Base-by-base conservation (phyloP, 257 asterid genomes). In the Oldenlandia corymbosa region DNA sequence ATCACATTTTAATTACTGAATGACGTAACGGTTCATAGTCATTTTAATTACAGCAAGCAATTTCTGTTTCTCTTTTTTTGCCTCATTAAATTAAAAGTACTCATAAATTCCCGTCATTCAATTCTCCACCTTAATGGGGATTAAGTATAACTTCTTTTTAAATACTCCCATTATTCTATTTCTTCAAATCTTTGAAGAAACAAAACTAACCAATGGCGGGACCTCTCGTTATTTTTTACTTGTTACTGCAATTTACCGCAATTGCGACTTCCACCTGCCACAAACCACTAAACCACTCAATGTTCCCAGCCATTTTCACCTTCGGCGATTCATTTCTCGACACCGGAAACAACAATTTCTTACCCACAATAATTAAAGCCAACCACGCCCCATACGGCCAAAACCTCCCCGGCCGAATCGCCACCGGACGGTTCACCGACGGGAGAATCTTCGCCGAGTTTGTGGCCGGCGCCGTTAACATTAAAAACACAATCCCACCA, bases 371-470 rank as follows among this genome's bases (percentile, higher is more conserved):
- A 8, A 31, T 73, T 39, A 69, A 68, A 73, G 74, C 71, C 32
- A 59, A 73, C 54, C 78, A 73, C 32, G 55, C 60, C 1, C 74
- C 74, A 1, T 73, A 64, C 17, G 78, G 78, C 1, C 66, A 55
- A 42, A 57, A 34, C 20, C 68, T 62, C 31, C 78, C 78, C 0
- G 68, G 57, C 20, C 58, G 54, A 10, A 16, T 62, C 51, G 57
- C 79, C 7, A 70, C 72, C 2, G 76, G 76, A 0, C 50, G 76
- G 21, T 75, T 75, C 58, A 60, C 76, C 1, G 58, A 75, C 14
- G 79, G 79, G 26, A 75, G 61, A 52, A 57, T 75, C 52, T 18
- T 70, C 32, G 39, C 79, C 13, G 79, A 75, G 16, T 64, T 70
- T 21, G 1, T 75, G 10, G 73, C 76, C 21, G 39, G 54, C 2